These are phyloP conservation scores for Chrysanthemum makinoi DNA, from an alignment of 129 eudicot genomes.

Conservation along the genomic window DNA sequence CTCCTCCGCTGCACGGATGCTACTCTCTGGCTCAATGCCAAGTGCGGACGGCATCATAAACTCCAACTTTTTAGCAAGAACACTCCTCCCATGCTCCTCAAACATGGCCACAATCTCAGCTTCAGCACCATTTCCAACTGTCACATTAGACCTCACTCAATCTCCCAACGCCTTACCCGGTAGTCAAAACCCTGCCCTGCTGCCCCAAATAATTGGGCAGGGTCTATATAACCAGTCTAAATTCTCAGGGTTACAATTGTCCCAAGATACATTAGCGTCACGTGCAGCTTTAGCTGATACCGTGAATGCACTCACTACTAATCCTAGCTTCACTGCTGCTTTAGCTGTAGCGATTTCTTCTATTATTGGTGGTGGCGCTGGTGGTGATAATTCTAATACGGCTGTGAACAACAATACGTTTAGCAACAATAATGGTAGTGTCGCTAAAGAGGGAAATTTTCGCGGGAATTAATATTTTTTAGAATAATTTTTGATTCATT, in stretches of 20 bases:
- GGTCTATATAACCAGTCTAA: conserved; percentile 56
- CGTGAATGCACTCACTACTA: conserved; percentile 44
- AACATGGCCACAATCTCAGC: conserved; percentile 75
- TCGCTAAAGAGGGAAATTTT: conserved; percentile 30
- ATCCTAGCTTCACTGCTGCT: conserved; percentile 61
- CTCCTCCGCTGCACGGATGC: conserved; percentile 64
- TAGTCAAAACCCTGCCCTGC: conserved; percentile 29
- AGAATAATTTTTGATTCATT: neutral
- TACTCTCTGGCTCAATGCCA: conserved; percentile 74
- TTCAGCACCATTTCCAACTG: conserved; percentile 76
- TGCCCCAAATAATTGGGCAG: conserved; percentile 68
- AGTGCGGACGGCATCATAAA: conserved; percentile 63
- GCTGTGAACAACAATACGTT: conserved; percentile 21
- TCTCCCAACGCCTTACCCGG: conserved; percentile 39
- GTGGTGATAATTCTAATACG: conserved; percentile 23
- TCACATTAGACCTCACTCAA: conserved; percentile 70
- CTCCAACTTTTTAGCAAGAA: conserved; percentile 50
- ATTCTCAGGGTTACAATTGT: conserved; percentile 57
- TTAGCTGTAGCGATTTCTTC: conserved; percentile 54
- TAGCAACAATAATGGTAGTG: conserved; percentile 35
- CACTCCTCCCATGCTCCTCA: conserved; percentile 56
- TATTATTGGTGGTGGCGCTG: conserved; percentile 32
- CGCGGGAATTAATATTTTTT: conserved; percentile 27
- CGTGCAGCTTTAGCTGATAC: conserved; percentile 40
- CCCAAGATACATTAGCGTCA: conserved; percentile 33